Evolutionary conservation across 116 monocot species (phyloP), one percentile per base, ranked within the genome.

Genomic region (Zostera marina): DNA sequence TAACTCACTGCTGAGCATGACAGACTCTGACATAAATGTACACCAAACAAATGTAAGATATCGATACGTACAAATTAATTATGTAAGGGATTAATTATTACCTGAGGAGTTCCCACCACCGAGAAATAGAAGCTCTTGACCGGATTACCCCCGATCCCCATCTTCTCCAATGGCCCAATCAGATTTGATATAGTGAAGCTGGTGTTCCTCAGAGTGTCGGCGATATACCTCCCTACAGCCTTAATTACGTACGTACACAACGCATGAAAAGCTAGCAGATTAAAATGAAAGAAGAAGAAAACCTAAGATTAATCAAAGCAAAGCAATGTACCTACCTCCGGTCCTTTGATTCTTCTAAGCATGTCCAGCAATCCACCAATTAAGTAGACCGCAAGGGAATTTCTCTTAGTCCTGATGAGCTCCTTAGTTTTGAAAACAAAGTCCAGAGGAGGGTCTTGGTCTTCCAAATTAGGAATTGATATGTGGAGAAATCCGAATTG

Each of bases 131-230:
- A 66, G 41, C 77, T 77, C 42, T 63, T 42, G 7, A 71, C 12
- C 3, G 66, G 66, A 54, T 85, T 71, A 22, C 53, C 72, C 0
- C 77, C 80, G n/a, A 85, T 74, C 3, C 38, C 21, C 70, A 85
- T 74, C 39, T 77, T 64, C 56, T 85, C 85, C 44, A 61, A 54
- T 0, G 85, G 80, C 47, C 85, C 85, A 9, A 51, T 64, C 47
- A 85, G 41, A 54, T 80, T 85, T 8, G 85, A 77, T 46, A 85
- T 61, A 0, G 80, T 69, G 74, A 85, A 66, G 66, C 66, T 85
- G 5, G 85, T 74, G 72, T 77, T 80, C 57, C 47, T 69, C 19
- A 80, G 61, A 0, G 85, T 85, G 2, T 58, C 4, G 39, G 77
- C 77, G 32, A 85, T 69, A 23, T 85, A 85, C 19, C 69, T 15